phyloP scores from a whole-genome alignment of 2,329 filamentous ascomycete species.

The Aureobasidium subglaciale region DNA sequence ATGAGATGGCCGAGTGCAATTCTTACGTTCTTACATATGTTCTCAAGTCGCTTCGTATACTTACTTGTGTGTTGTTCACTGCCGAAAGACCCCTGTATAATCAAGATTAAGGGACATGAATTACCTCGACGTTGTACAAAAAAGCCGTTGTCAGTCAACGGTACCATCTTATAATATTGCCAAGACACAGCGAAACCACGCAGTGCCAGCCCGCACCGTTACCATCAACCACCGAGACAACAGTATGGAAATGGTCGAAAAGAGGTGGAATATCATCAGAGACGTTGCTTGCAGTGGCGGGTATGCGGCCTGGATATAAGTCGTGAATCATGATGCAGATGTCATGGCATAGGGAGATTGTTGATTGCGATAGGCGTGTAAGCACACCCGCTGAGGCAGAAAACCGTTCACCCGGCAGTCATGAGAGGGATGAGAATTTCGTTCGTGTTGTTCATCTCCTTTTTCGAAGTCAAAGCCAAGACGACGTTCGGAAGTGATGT shows the following conservation, averaged over 20 bases:
- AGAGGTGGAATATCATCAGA: not conserved
- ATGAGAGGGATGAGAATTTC: not conserved
- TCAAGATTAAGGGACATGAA: slow-evolving; percentile 6
- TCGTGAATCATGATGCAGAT: slow-evolving; percentile 1
- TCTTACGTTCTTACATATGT: not conserved
- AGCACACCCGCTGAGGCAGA: too few relatives aligned
- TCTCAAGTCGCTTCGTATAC: not conserved
- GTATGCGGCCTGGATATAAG: not conserved
- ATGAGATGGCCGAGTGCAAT: not conserved
- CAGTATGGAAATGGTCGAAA: not conserved
- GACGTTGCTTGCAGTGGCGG: slow-evolving; percentile 9
- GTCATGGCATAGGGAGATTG: not conserved
- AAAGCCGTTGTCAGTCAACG: slow-evolving; percentile 10
- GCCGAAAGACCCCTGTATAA: not conserved
- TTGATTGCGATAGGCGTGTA: slow-evolving; percentile 11
- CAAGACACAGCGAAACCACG: slow-evolving; percentile 7
- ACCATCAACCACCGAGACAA: slow-evolving; percentile 11
- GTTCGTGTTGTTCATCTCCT: slow-evolving; percentile 1
- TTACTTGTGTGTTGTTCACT: not conserved
- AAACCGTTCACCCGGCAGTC: slow-evolving; percentile 1
- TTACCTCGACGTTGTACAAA: slow-evolving; percentile 7
- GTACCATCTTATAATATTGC: slow-evolving; percentile 11
- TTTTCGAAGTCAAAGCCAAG: slow-evolving; percentile 11
- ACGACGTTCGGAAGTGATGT: not conserved
- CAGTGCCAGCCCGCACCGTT: slow-evolving; percentile 3